Base-by-base conservation (phyloP, 2,329 filamentous ascomycete genomes). In the Leptosphaerulina australis region DNA sequence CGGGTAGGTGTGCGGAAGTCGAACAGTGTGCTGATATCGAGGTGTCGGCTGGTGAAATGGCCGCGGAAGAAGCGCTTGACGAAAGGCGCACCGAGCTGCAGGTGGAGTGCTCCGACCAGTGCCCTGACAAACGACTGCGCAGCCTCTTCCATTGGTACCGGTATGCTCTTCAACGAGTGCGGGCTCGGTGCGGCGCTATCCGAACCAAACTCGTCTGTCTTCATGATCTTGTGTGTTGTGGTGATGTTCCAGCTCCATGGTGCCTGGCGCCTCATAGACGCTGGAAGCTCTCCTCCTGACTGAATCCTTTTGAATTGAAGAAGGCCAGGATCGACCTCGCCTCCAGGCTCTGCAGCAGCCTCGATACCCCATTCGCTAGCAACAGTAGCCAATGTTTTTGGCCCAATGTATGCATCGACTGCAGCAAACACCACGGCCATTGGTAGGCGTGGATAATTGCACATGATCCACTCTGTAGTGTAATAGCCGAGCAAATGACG, bases 361-460 rank as follows among this genome's bases (percentile, higher is more conserved):
- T 97, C 93, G 12, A 97, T 85, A 75, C 94, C 94, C 94, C 94
- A 99, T 76, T 94, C 88, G 55, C 82, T 79, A 12, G 89, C 85
- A 59, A 97, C 82, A 15, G 85, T 79, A 41, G 86, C 79, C 36
- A 97, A 81, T 1, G 92, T 86, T 59, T 85, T 83, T 5, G 84
- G 82, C 4, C 94, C 94, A 36, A 87, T 82, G 71, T 91, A 97
- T 36, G 90, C 91, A 66, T 88, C 87, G 78, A 96, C 87, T 24
- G 91, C 88, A 44, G 91, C 86, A 75, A 91, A 95, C 43, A 96
- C 78, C 48, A 99, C 88, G n/a, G 83, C 76, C 82, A 94, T 88
- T 44, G 94, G 94, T 45, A 99, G 82, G 39, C 94, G 91, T 11
- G 94, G 94, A 75, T 92, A 97, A 67, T 86, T 88, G 78, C 88